phyloP scores from a whole-genome alignment of 139 green algal genomes.

The Picochlorum sp. region DNA sequence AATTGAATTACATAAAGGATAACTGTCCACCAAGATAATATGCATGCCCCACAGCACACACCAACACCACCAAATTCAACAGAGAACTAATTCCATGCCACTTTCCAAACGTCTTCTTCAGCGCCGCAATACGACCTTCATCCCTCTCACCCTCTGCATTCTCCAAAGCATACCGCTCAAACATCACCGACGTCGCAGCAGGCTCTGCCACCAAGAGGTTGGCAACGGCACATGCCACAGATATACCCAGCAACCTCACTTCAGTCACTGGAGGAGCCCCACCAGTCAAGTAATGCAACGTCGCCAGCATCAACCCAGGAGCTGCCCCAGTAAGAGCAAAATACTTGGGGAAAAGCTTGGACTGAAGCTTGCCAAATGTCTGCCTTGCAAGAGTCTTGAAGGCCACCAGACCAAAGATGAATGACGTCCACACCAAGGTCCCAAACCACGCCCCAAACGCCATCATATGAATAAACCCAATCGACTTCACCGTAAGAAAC shows the following conservation, averaged over 20 bases:
- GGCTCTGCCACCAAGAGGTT: constrained; percentile 58
- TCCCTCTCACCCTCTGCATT: constrained; percentile 22
- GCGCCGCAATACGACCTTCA: constrained; percentile 28
- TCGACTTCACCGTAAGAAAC: constrained; percentile 9
- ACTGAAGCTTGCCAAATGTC: constrained; percentile 48
- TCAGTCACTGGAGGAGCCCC: constrained; percentile 5
- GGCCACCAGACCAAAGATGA: constrained; percentile 40
- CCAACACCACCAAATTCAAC: constrained; percentile 48
- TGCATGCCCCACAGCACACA: constrained; percentile 34
- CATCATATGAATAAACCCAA: constrained; percentile 36
- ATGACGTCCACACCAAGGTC: constrained; percentile 34
- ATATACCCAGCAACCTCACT: constrained; percentile 5
- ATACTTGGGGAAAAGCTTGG: constrained; percentile 58
- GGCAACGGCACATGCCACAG: constrained; percentile 19
- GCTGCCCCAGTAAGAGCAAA: constrained; percentile 17
- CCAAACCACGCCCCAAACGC: constrained; percentile 30
- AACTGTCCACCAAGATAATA: constrained; percentile 30
- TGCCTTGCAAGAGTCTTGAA: constrained; percentile 63
- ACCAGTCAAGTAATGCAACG: constrained; percentile 13
- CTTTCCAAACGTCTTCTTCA: constrained; percentile 56
- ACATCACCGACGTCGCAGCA: constrained; percentile 48
- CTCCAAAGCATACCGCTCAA: constrained; percentile 61
- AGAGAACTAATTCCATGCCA: constrained; percentile 49
- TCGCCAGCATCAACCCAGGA: constrained; percentile 10
- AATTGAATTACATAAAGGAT: constrained; percentile 6